Conservation (phyloP, 257 asterid genomes). For the Solanum pinnatisectum region DNA sequence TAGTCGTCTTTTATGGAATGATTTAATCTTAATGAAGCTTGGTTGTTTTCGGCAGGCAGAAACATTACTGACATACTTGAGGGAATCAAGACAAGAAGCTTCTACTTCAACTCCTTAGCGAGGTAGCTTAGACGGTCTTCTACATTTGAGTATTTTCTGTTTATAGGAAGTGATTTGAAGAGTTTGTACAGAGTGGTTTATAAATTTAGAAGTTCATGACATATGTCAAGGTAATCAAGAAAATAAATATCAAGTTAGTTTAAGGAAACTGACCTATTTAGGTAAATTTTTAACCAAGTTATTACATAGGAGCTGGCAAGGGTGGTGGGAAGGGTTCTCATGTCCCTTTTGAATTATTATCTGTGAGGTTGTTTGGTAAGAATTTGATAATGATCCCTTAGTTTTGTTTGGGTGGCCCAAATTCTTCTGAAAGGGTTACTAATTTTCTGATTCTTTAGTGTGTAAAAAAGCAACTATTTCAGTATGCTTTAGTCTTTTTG, state of each 20-base stretch:
- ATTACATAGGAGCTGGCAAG: slow-evolving; percentile 22
- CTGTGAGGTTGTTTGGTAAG: slow-evolving; percentile 15
- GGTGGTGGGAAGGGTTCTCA: slow-evolving; percentile 6
- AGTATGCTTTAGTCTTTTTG: neutral
- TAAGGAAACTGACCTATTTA: slow-evolving; percentile 43
- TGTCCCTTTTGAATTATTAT: slow-evolving; percentile 14
- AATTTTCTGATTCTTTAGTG: neutral
- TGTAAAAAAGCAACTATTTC: neutral
- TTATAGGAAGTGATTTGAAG: slow-evolving; percentile 31
- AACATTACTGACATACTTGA: slow-evolving; percentile 76
- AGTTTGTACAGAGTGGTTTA: slow-evolving; percentile 59
- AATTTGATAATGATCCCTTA: slow-evolving; percentile 34
- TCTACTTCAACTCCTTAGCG: slow-evolving; percentile 54
- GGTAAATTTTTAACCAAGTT: slow-evolving; percentile 3
- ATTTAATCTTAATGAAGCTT: slow-evolving; percentile 1
- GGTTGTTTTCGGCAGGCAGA: slow-evolving; percentile 65
- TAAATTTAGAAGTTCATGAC: slow-evolving; percentile 18
- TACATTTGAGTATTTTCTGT: slow-evolving; percentile 35
- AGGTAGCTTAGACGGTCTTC: slow-evolving; percentile 15
- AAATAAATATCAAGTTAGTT: slow-evolving; percentile 18
- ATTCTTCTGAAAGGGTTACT: slow-evolving; percentile 23
- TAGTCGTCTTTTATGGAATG: neutral
- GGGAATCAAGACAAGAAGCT: slow-evolving; percentile 92
- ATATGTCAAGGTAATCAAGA: neutral
- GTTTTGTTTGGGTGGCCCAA: slow-evolving; percentile 47